Base-by-base conservation (phyloP, 345 rosid species). In the Ailanthus altissimus region DNA sequence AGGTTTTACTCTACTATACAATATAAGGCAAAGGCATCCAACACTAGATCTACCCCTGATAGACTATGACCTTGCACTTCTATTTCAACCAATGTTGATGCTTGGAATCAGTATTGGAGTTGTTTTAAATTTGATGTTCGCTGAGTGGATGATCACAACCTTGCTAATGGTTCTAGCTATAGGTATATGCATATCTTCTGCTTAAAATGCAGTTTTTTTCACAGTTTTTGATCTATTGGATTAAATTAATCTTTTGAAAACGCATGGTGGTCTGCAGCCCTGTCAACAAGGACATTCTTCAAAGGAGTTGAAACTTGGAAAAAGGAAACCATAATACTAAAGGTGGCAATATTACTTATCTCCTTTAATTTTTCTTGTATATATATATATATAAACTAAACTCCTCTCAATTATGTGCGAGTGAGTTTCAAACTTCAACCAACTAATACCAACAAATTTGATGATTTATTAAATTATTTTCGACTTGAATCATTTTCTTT, bases 31-130 rank as follows among this genome's bases (percentile, higher is more conserved):
- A 15, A 86, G 87, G 76, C 89, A 86, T 79, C 89, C 87, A 0
- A 79, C 87, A 40, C 83, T 81, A 8, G 89, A 86, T 1, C 21
- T 74, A 64, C 88, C 90, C n/a, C 83, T 16, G n/a, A 87, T 84
- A 6, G 90, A 84, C 75, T 85, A 87, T 32, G 90, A 83, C 26
- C 51, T 87, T 62, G 88, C 83, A 0, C 86, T 87, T 58, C 76
- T 87, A 8, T 79, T 87, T 72, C 86, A 84, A 46, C 90, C 90
- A 36, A 78, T 84, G 78, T 73, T 87, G 79, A 73, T 86, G 15
- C 80, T 86, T 0, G 88, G 89, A 68, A 79, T 86, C 38, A 83
- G 89, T 13, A 61, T 85, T 36, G 90, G 90, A 26, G 90, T 85
- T 56, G 42, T 72, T 23, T 80, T 81, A 60, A 87, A 83, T 74